Evolutionary conservation across 805 yeast genomes (phyloP).

Genomic region (Candida dendrica): DNA sequence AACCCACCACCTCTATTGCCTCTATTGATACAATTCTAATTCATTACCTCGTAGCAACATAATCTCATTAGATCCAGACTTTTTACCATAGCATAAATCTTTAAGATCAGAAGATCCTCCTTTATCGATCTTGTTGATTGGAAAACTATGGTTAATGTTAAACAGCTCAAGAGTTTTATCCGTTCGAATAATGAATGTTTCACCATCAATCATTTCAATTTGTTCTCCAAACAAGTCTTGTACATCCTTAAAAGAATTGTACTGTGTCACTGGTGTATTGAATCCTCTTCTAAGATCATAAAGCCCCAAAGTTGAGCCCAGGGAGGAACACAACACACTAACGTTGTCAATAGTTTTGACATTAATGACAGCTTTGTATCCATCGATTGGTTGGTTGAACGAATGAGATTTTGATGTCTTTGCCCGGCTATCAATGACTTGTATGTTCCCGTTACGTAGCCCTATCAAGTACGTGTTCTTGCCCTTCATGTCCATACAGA

Average conservation of each 20-base stretch:
- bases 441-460: constrained; percentile 11
- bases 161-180: constrained; percentile 6
- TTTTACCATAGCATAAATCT: not conserved
- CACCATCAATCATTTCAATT: not conserved
- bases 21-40: not conserved
- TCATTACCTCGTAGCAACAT: not conserved
- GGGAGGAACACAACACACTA: constrained; percentile 4
- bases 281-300: constrained; percentile 9
- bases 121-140: not conserved
- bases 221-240: constrained; percentile 6
- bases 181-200: constrained; percentile 5
- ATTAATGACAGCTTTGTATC: constrained; percentile 4
- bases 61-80: not conserved
- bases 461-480: constrained; percentile 8
- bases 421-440: constrained; percentile 12
- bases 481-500: constrained; percentile 8
- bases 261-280: not conserved
- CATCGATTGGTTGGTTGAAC: not conserved
- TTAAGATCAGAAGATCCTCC: not conserved
- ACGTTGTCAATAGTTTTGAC: not conserved
- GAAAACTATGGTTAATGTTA: not conserved
- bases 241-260: constrained; percentile 2
- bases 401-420: not conserved
- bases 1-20: not conserved
- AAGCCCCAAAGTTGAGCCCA: constrained; percentile 4